Evolutionary conservation across 2,329 filamentous ascomycete genomes (phyloP).

Genomic region (Apiospora koreana): DNA sequence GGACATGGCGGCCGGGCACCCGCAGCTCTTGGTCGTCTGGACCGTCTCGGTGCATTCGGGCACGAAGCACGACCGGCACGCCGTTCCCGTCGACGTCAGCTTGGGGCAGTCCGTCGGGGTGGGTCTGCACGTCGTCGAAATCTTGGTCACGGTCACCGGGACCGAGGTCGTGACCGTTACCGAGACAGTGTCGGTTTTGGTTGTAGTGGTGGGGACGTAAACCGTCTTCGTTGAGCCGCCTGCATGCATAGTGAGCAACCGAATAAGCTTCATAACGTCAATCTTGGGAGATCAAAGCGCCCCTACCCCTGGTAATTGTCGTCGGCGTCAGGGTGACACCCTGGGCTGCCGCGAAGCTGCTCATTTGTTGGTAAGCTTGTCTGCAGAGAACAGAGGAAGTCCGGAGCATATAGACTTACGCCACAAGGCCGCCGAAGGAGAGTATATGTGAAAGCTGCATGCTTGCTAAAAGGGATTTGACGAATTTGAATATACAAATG

Average conservation of each 20-base stretch:
- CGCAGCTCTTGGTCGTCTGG: slow-evolving; percentile 9
- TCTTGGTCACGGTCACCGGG: not conserved
- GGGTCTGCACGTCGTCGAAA: slow-evolving; percentile 9
- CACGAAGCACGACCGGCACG: slow-evolving; percentile 11
- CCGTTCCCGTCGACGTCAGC: slow-evolving; percentile 5
- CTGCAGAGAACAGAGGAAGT: not conserved
- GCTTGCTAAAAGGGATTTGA: not conserved
- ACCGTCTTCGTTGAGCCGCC: not conserved
- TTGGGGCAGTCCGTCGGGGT: slow-evolving; percentile 8
- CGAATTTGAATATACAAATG: not conserved
- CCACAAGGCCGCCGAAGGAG: not conserved
- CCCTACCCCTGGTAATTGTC: not conserved
- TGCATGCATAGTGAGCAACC: not conserved
- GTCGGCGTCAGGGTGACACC: slow-evolving; percentile 9
- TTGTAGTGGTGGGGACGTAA: not conserved
- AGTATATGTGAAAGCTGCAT: not conserved
- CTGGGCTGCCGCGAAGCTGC: not conserved
- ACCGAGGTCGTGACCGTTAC: not conserved
- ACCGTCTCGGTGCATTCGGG: slow-evolving; percentile 9
- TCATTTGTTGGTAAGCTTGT: not conserved
- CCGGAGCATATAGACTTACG: not conserved
- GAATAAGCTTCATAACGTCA: not conserved
- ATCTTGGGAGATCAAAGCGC: not conserved
- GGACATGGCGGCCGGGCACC: slow-evolving; percentile 9
- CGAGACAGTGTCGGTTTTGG: not conserved